A percentile compares a stretch with the other conserved stretches of the same genome.
Evolutionary conservation across 176 grass and related monocot genomes (phyloP).

Genomic region (Oryza glaberrima): DNA sequence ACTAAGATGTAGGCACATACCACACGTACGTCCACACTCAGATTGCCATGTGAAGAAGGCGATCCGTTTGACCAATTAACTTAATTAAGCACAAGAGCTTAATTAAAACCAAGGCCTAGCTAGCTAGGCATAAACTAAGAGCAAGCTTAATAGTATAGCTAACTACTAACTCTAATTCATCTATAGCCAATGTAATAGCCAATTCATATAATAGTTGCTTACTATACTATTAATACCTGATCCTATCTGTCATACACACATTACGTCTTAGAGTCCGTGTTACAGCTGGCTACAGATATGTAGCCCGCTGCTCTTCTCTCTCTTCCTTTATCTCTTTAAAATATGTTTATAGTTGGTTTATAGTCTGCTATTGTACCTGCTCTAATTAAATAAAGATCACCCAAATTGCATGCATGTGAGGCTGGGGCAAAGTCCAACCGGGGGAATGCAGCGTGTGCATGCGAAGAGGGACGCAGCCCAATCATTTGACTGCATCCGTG

Average conservation of each 20-base stretch:
- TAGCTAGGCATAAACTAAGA: neutral
- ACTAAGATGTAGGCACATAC: neutral
- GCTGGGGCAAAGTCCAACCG: neutral
- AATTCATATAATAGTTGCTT: too few species aligned
- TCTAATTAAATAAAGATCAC: neutral
- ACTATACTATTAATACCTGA: too few species aligned
- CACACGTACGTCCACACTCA: neutral
- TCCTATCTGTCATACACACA: too few species aligned
- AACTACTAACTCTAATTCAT: too few species aligned
- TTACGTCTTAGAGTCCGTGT: too few species aligned
- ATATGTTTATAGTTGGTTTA: too few species aligned
- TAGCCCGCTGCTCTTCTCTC: too few species aligned
- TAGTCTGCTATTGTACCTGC: too few species aligned
- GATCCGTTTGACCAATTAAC: constrained; percentile 37
- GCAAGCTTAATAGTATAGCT: too few species aligned
- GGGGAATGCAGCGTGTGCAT: neutral
- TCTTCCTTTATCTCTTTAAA: too few species aligned
- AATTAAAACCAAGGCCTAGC: neutral
- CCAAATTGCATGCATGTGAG: constrained; percentile 23
- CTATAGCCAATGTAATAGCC: too few species aligned
- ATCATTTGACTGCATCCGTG: constrained; percentile 44
- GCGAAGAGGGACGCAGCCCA: neutral
- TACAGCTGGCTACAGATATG: too few species aligned
- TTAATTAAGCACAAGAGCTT: constrained; percentile 9
- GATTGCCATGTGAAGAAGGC: constrained; percentile 33